Evolutionary conservation across 129 eudicot genomes (phyloP).

Genomic region (Escallonia rubra): DNA sequence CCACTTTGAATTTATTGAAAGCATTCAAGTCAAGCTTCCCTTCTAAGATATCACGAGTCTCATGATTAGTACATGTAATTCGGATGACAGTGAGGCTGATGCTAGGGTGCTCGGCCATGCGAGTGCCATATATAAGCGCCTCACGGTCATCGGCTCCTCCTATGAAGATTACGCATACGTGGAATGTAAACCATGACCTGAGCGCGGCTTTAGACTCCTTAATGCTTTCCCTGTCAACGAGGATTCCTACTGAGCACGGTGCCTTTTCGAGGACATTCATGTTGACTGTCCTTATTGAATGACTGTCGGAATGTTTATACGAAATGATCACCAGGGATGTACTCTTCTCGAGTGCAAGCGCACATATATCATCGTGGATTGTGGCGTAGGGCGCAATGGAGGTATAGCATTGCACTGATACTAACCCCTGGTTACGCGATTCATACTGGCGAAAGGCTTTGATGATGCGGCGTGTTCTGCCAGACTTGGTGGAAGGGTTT

Average conservation of each 20-base stretch:
- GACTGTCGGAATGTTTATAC: background rate
- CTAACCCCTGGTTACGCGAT: conserved; percentile 8
- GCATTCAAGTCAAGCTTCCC: background rate
- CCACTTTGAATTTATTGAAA: background rate
- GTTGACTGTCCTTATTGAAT: conserved; percentile 11
- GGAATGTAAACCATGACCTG: conserved; percentile 2
- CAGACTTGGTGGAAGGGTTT: conserved; percentile 11
- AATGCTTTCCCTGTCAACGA: conserved; percentile 5
- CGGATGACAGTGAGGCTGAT: conserved; percentile 11
- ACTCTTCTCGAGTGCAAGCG: conserved; percentile 15
- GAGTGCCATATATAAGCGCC: conserved; percentile 10
- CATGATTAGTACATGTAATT: background rate
- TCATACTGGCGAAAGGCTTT: conserved; percentile 21
- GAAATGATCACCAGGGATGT: conserved; percentile 18
- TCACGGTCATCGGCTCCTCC: conserved; percentile 26
- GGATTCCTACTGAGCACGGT: conserved; percentile 19
- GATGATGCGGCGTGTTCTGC: conserved; percentile 16
- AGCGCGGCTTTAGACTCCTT: background rate
- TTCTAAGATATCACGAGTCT: background rate
- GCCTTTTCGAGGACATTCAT: conserved; percentile 8
- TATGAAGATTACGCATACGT: conserved; percentile 15
- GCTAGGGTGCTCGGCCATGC: conserved; percentile 17
- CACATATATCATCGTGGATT: conserved; percentile 21
- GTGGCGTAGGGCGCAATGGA: conserved; percentile 17
- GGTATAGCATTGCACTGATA: conserved; percentile 11